Conservation (phyloP, 2,329 filamentous ascomycete species). For the Hypomyces perniciosus region DNA sequence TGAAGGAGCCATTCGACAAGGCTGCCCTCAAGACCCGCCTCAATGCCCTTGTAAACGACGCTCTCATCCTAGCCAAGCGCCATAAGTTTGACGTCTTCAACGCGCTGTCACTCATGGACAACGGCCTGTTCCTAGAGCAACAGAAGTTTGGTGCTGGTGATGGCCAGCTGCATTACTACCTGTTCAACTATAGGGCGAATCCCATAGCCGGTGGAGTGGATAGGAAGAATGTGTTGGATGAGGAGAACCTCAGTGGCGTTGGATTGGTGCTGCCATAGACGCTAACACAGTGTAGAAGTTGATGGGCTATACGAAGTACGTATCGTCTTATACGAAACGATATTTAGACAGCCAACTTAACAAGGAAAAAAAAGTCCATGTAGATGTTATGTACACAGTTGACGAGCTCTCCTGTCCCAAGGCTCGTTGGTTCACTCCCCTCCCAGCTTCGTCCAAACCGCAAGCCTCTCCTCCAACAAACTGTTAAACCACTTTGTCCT, state of each 20-base stretch:
- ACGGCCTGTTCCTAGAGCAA: conserved; percentile 84
- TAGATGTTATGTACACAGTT: background rate
- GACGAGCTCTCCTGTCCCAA: background rate
- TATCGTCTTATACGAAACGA: background rate
- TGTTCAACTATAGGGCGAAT: conserved; percentile 92
- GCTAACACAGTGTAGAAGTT: conserved; percentile 5
- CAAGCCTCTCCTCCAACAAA: conserved; percentile 52
- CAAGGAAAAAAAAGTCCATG: background rate
- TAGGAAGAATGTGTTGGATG: conserved; percentile 69
- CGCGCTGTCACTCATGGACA: conserved; percentile 87
- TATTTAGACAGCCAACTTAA: background rate
- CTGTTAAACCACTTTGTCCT: conserved; percentile 61
- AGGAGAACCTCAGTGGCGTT: conserved; percentile 74
- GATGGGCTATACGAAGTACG: background rate
- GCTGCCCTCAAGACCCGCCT: conserved; percentile 68
- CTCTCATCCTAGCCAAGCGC: conserved; percentile 79
- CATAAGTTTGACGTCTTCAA: conserved; percentile 93
- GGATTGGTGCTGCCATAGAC: conserved; percentile 70
- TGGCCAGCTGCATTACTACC: conserved; percentile 91
- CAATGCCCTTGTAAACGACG: conserved; percentile 75
- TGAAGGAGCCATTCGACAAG: conserved; percentile 50
- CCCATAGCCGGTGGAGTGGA: conserved; percentile 83
- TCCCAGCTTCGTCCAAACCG: conserved; percentile 43
- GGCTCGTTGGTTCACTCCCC: conserved; percentile 1
- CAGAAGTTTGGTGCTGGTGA: conserved; percentile 95